phyloP scores from a whole-genome alignment of 345 rosid genomes.

The Combretum micranthum region DNA sequence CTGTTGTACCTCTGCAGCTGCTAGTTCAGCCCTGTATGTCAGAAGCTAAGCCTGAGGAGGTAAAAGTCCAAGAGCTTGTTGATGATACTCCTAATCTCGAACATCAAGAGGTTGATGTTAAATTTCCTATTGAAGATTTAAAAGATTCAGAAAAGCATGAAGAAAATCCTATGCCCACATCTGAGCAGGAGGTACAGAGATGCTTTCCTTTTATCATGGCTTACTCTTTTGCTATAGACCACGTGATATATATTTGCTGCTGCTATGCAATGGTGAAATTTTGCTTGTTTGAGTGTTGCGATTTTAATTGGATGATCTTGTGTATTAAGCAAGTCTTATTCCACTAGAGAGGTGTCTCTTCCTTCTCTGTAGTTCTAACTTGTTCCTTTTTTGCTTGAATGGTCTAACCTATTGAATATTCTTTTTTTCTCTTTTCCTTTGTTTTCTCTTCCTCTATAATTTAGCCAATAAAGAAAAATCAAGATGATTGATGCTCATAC shows the following conservation, averaged over 20 bases:
- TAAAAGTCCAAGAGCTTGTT: conserved; percentile 23
- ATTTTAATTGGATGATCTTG: neutral
- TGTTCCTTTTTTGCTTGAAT: neutral
- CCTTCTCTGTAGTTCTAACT: no score
- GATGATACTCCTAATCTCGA: conserved; percentile 7
- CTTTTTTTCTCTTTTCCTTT: neutral
- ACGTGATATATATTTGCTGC: no score
- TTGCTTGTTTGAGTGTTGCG: neutral
- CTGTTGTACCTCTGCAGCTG: conserved; percentile 1
- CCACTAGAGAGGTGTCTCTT: neutral
- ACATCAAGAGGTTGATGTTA: conserved; percentile 6
- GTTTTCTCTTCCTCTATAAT: neutral
- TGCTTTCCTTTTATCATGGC: neutral
- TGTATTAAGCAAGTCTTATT: neutral
- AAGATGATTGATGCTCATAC: neutral
- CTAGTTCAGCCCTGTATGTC: conserved; percentile 14
- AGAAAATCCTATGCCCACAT: conserved; percentile 26
- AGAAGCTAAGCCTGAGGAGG: conserved; percentile 23
- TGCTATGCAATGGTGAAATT: no score
- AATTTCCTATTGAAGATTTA: conserved; percentile 6
- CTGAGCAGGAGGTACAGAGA: conserved; percentile 36
- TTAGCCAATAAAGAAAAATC: neutral
- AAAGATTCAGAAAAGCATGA: conserved; percentile 18
- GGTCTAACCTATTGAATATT: neutral
- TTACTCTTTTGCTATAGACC: no score